Percentiles rank a stretch among this genome's conserved stretches.
phyloP scores from a whole-genome alignment of 495 filamentous ascomycete species.

The Xylaria longipes region DNA sequence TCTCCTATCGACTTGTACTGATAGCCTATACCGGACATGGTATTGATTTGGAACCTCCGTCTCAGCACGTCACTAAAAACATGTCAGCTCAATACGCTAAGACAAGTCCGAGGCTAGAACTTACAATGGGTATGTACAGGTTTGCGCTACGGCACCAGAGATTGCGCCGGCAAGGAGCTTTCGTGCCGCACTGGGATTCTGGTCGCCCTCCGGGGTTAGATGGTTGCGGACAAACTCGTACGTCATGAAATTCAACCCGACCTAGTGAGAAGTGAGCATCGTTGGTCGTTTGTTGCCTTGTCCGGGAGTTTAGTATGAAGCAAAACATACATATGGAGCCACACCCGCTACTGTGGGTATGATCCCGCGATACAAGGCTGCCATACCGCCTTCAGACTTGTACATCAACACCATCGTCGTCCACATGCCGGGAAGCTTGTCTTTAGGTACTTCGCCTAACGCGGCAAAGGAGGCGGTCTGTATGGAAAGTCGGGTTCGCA shows the following conservation, averaged over 20 bases:
- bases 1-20: conserved; percentile 88
- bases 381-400: conserved; percentile 83
- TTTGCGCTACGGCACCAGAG: conserved; percentile 95
- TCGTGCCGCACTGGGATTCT: conserved; percentile 77
- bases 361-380: conserved; percentile 89
- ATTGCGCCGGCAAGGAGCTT: conserved; percentile 90
- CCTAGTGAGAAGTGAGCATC: conserved; percentile 57
- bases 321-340: conserved; percentile 77
- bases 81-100: conserved; percentile 28
- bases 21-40: conserved; percentile 98
- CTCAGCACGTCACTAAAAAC: conserved; percentile 83
- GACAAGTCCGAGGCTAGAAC: conserved; percentile 37
- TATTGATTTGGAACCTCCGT: conserved; percentile 96
- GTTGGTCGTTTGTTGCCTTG: neutral
- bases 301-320: neutral
- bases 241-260: conserved; percentile 97
- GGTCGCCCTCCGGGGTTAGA: conserved; percentile 85
- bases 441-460: conserved; percentile 61
- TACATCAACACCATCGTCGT: conserved; percentile 83
- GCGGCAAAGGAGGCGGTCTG: conserved; percentile 91
- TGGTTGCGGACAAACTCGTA: conserved; percentile 88
- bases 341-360: conserved; percentile 93
- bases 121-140: conserved; percentile 97
- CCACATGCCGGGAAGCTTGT: conserved; percentile 92
- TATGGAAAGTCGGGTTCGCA: conserved; percentile 92